Percentiles rank a stretch among this genome's conserved stretches.
Conservation (phyloP, 2,329 filamentous ascomycete species). For the Aspergillus sp. region DNA sequence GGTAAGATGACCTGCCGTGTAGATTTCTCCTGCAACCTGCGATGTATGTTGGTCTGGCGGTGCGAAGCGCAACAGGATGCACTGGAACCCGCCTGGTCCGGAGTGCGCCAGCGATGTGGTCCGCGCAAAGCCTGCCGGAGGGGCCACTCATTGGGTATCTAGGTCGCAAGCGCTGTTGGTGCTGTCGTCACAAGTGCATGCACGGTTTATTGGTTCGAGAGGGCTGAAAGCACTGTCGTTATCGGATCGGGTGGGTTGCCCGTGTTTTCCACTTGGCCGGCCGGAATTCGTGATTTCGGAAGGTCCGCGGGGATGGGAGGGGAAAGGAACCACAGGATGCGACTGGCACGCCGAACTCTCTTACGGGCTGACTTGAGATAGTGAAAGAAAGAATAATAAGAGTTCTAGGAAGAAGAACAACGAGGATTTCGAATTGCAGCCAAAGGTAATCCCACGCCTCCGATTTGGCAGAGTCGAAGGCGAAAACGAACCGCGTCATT, state of each 20-base stretch:
- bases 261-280: slow-evolving; percentile 12
- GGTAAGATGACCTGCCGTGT: slow-evolving; percentile 17
- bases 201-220: not conserved
- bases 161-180: slow-evolving; percentile 1
- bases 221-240: not conserved
- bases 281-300: slow-evolving; percentile 15
- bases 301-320: slow-evolving; percentile 17
- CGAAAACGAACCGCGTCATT: slow-evolving; percentile 27
- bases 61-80: slow-evolving; percentile 26
- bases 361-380: not conserved
- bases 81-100: slow-evolving; percentile 26
- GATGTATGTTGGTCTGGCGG: slow-evolving; percentile 23
- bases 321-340: not conserved
- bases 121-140: slow-evolving; percentile 36
- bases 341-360: not conserved
- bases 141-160: slow-evolving; percentile 34
- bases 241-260: not conserved
- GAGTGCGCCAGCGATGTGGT: slow-evolving; percentile 34
- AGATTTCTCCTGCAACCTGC: slow-evolving; percentile 24
- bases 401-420: not conserved
- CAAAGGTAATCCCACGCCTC: not conserved
- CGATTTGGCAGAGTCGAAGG: slow-evolving; percentile 12
- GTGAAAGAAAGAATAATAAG: not conserved
- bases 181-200: not conserved
- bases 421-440: slow-evolving; percentile 4